Evolutionary conservation across 2,329 filamentous ascomycete genomes (phyloP), one percentile per base, ranked within the genome.

Genomic region (Neopestalotiopsis rosae): DNA sequence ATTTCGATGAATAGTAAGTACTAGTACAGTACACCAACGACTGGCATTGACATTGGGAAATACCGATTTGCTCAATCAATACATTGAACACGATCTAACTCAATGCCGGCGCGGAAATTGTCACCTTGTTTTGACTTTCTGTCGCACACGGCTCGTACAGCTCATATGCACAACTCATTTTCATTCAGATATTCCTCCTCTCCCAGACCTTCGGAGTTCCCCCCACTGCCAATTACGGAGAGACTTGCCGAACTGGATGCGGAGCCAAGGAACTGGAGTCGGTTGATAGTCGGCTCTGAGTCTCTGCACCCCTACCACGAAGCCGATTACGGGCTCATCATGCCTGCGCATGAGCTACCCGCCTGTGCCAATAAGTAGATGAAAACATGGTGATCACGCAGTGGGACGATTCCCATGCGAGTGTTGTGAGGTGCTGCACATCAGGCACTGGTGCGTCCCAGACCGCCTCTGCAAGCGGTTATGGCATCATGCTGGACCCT

Each of bases 111-210:
- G 10, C 61, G 42, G 61, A 64, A 14, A 38, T 52, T 49, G 40
- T 69, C 67, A 34, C 66, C 56, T 32, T 67, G 66, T 65, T 72
- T 67, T 71, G 70, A 71, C 61, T 65, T 70, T 72, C 69, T 28
- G 63, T 57, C 40, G 49, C 72, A 70, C 68, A 68, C 70, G 72
- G 74, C 73, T 75, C 69, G 73, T 69, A 70, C 68, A 70, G 72
- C 74, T 74, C 74, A 69, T 70, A 71, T 38, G 34, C 34, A 38
- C 34, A 6, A 38, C 10, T 38, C 34, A 38, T 52, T n/a, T n/a
- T 49, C 45, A 52, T 17, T n/a, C 4, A 52, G n/a, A 20, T 52
- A 68, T 67, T 70, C 30, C 14, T 69, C 67, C 66, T 68, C 70
- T 66, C 61, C 65, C 57, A 49, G 58, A 56, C 40, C 66, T 65